Evolutionary conservation across 2,329 filamentous ascomycete genomes (phyloP), one percentile per base, ranked within the genome.

Genomic region (Plectosphaerella sp.): DNA sequence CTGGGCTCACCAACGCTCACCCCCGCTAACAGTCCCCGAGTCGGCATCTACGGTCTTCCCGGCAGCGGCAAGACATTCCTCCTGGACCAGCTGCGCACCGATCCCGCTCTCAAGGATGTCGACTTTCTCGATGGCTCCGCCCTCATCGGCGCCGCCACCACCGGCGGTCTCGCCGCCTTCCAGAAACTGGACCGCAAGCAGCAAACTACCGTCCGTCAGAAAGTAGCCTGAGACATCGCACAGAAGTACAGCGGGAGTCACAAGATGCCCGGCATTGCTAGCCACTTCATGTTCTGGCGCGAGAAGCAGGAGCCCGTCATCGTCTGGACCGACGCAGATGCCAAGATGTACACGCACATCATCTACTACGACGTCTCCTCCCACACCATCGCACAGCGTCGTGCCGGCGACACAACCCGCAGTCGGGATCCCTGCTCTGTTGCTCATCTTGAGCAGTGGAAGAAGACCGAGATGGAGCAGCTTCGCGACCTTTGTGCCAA

Each of bases 271-370:
- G 58, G 87, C 3, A 76, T 86, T 3, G 65, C 77, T 5, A 80
- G 80, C 0, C 79, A 86, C 59, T 77, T 70, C 59, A 78, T 77
- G 67, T 78, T 85, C 56, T 83, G 78, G 77, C 4, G 54, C 0
- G 69, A 76, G 24, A 70, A 0, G 53, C n/a, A 61, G 9, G 37
- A 24, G n/a, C 64, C 61, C 33, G 16, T 61, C 1, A 15, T 55
- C 6, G 71, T 80, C 0, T 71, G 64, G 48, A 84, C 77, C 1
- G 11, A 63, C 2, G 64, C 58, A 8, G 82, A 86, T 52, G 47
- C 74, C 4, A 43, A 67, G 0, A 70, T 63, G 0, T 86, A 73
- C 60, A 82, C 79, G 0, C 80, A 86, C 57, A 79, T 87, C 14
- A 43, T 87, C 12, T 86, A 86, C 58, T 59, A 86, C 25, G 63